Percentiles rank a stretch among this genome's conserved stretches.
phyloP scores from a whole-genome alignment of 345 rosid species.

The Pseudoturritis turrita region DNA sequence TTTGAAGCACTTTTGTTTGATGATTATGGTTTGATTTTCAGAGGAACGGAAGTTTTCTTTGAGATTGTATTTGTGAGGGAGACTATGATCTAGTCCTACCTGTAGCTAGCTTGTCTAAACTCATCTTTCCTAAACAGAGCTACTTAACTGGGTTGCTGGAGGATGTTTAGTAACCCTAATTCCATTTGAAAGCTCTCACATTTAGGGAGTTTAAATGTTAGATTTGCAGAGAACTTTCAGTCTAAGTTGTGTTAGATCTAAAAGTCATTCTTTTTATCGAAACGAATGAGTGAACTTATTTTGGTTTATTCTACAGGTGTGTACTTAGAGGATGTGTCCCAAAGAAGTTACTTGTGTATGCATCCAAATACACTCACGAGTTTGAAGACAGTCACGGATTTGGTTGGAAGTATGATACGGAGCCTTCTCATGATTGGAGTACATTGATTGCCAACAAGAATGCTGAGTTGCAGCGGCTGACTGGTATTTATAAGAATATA shows the following conservation, averaged over 20 bases:
- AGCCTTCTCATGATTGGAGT: conserved; percentile 88
- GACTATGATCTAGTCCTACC: neutral
- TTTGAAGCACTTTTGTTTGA: neutral
- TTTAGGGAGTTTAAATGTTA: neutral
- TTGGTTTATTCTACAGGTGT: conserved; percentile 44
- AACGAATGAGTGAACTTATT: neutral
- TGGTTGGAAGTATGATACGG: conserved; percentile 80
- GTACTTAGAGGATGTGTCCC: conserved; percentile 98
- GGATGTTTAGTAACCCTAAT: neutral
- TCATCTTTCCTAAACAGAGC: neutral
- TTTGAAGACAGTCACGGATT: conserved; percentile 90
- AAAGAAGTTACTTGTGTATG: conserved; percentile 85
- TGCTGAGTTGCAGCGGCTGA: conserved; percentile 84
- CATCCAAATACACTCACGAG: conserved; percentile 85
- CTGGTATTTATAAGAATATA: conserved; percentile 79
- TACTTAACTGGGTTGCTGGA: neutral
- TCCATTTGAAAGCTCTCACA: neutral
- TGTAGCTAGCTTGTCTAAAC: too few relatives aligned
- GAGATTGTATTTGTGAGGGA: neutral
- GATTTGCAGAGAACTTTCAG: neutral
- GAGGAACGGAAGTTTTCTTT: neutral
- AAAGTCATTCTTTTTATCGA: neutral
- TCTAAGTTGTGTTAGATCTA: neutral
- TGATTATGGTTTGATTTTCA: neutral
- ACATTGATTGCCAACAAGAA: conserved; percentile 92